Evolutionary conservation across 2,329 filamentous ascomycete genomes (phyloP).

Genomic region (Thelonectria blattea): DNA sequence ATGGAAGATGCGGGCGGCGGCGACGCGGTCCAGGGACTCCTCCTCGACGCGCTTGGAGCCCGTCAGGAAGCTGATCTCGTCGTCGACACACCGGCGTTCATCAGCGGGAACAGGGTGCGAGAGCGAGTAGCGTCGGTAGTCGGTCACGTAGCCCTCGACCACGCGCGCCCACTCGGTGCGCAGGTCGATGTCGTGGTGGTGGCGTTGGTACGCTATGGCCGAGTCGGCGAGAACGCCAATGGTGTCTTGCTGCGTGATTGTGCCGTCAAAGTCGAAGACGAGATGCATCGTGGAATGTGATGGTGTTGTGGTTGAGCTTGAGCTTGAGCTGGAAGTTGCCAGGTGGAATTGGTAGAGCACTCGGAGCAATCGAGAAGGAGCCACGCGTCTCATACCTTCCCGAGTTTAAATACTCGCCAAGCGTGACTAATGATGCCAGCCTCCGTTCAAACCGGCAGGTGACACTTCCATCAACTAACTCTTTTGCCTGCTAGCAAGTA

Average conservation of each 20-base stretch:
- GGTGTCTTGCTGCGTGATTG: conserved; percentile 62
- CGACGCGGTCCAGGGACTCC: conserved; percentile 53
- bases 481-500: neutral
- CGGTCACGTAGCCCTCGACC: conserved; percentile 52
- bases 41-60: conserved; percentile 53
- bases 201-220: conserved; percentile 47
- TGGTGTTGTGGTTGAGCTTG: neutral
- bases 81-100: conserved; percentile 42
- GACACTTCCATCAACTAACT: neutral
- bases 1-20: conserved; percentile 51
- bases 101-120: conserved; percentile 42
- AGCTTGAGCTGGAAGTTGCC: neutral
- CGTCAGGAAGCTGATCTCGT: conserved; percentile 53
- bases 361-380: neutral
- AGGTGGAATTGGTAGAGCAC: neutral
- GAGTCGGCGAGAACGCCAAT: conserved; percentile 54
- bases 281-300: conserved; percentile 47
- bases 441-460: neutral
- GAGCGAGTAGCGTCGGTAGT: conserved; percentile 47
- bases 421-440: neutral
- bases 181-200: conserved; percentile 41
- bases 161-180: conserved; percentile 51
- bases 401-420: neutral
- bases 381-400: neutral
- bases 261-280: conserved; percentile 65